phyloP scores from a whole-genome alignment of 805 yeast genomes.

The Metschnikowia lunata region DNA sequence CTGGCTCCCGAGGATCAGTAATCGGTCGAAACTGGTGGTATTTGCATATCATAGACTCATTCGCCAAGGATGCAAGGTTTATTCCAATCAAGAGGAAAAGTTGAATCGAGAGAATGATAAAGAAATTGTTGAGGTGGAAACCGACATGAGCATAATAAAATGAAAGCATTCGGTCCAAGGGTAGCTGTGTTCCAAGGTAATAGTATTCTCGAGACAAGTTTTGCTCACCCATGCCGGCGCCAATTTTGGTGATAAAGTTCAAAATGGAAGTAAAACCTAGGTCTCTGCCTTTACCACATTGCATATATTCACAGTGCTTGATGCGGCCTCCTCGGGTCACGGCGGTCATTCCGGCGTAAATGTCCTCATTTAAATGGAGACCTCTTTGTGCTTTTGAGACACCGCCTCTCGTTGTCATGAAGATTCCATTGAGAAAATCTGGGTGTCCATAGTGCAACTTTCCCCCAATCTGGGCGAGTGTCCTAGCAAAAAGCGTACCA shows the following conservation, averaged over 20 bases:
- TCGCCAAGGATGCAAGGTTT: conserved; percentile 68
- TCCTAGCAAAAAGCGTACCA: conserved; percentile 81
- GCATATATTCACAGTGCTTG: conserved; percentile 82
- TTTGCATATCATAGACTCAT: conserved; percentile 64
- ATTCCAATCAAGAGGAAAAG: conserved; percentile 65
- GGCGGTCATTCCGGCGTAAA: conserved; percentile 85
- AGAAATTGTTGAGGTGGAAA: conserved; percentile 76
- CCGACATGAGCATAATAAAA: conserved; percentile 87
- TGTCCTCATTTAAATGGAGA: conserved; percentile 81
- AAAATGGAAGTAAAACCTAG: conserved; percentile 81
- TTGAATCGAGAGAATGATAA: conserved; percentile 72
- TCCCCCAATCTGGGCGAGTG: conserved; percentile 80
- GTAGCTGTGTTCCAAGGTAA: conserved; percentile 75
- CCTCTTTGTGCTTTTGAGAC: conserved; percentile 85
- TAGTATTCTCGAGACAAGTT: conserved; percentile 81
- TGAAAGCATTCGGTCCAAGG: conserved; percentile 74
- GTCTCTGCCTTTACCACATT: conserved; percentile 90
- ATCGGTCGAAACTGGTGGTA: conserved; percentile 63
- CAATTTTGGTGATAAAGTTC: conserved; percentile 83
- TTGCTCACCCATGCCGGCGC: conserved; percentile 93
- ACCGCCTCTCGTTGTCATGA: conserved; percentile 85
- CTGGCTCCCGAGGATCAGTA: conserved; percentile 61
- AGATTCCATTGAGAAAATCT: conserved; percentile 71
- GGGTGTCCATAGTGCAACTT: conserved; percentile 88
- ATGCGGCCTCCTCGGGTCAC: conserved; percentile 81